Evolutionary conservation across 106 monocot species (phyloP).

Genomic region (Dioscorea alata): DNA sequence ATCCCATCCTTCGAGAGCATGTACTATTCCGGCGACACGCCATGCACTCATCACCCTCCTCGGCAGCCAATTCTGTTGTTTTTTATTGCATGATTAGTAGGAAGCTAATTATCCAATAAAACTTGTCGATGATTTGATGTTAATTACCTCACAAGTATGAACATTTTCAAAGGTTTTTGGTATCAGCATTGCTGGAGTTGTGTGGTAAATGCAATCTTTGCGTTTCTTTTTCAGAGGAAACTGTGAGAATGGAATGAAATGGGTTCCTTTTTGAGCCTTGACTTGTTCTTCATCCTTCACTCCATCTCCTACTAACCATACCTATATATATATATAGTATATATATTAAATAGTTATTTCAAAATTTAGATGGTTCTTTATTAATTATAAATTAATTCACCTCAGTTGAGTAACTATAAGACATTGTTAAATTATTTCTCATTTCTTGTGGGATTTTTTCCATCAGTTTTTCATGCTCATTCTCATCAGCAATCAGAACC

Average conservation of each 20-base stretch:
- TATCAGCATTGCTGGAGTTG: conserved; percentile 52
- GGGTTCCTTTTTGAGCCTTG: conserved; percentile 23
- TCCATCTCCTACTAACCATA: conserved; percentile 61
- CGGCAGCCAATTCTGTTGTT: conserved; percentile 75
- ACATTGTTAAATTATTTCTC: conserved; percentile 23
- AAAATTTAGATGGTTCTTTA: neutral
- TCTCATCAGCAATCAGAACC: conserved; percentile 28
- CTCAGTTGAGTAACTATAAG: conserved; percentile 30
- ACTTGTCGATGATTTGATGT: neutral
- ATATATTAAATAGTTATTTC: neutral
- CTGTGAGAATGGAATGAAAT: conserved; percentile 65
- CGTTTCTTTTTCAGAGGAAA: conserved; percentile 39
- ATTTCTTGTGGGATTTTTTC: conserved; percentile 26
- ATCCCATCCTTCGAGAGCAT: conserved; percentile 61
- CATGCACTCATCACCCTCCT: conserved; percentile 90
- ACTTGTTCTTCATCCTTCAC: conserved; percentile 37
- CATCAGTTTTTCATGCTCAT: conserved; percentile 36
- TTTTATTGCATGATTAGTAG: neutral
- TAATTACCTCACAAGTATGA: conserved; percentile 66
- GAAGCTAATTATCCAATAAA: neutral
- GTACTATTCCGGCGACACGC: conserved; percentile 72
- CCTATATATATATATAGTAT: conserved; percentile 16
- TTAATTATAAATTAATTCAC: conserved; percentile 8
- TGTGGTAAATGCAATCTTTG: conserved; percentile 46
- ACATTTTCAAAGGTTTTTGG: conserved; percentile 65